A percentile compares a stretch with the other conserved stretches of the same genome.
Evolutionary conservation across 2,329 filamentous ascomycete genomes (phyloP).

Genomic region (Herpomyces periplanetae): DNA sequence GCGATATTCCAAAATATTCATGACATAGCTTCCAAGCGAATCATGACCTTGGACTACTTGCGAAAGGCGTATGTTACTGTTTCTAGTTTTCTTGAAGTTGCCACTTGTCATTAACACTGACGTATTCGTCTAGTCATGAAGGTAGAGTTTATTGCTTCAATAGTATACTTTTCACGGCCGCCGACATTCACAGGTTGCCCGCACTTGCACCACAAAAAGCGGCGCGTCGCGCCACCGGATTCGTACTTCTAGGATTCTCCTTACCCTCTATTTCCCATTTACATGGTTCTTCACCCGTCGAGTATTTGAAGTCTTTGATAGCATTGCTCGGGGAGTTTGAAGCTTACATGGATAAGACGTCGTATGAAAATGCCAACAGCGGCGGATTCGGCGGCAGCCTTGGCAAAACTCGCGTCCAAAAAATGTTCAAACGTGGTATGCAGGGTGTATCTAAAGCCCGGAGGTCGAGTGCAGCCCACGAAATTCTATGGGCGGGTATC

Average conservation of each 20-base stretch:
- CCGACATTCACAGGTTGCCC: constrained; percentile 38
- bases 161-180: constrained; percentile 56
- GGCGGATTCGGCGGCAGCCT: constrained; percentile 30
- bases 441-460: constrained; percentile 8
- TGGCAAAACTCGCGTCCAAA: constrained; percentile 26
- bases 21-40: constrained; percentile 57
- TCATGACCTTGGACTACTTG: constrained; percentile 69
- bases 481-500: too few species aligned
- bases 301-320: constrained; percentile 59
- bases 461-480: constrained; percentile 17
- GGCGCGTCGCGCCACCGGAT: constrained; percentile 62
- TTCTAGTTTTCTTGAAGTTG: not conserved
- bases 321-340: constrained; percentile 67
- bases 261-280: constrained; percentile 64
- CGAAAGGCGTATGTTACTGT: constrained; percentile 32
- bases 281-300: constrained; percentile 32
- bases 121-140: constrained; percentile 24
- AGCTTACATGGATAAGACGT: constrained; percentile 53
- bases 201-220: constrained; percentile 55
- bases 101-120: constrained; percentile 2
- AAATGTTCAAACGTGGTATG: constrained; percentile 12
- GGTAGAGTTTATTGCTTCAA: constrained; percentile 94
- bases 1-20: constrained; percentile 27
- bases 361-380: constrained; percentile 26
- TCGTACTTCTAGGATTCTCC: constrained; percentile 62